Evolutionary conservation across 176 grass and related monocot genomes (phyloP).

Genomic region (Triticum urartu): DNA sequence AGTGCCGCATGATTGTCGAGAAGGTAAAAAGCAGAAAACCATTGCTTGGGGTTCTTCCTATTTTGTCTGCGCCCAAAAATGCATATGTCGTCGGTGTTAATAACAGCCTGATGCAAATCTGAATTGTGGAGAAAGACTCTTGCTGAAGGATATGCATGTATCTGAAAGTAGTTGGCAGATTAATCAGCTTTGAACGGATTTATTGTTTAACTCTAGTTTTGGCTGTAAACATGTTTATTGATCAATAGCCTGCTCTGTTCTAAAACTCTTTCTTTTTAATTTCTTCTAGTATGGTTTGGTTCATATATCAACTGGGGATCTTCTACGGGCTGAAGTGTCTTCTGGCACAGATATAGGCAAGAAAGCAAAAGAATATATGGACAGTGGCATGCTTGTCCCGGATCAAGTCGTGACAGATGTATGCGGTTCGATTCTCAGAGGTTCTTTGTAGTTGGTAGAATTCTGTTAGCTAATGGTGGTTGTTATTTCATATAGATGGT

Average conservation of each 20-base stretch:
- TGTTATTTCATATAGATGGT: slow-evolving; percentile 65
- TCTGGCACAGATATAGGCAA: slow-evolving; percentile 81
- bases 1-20: slow-evolving; percentile 61
- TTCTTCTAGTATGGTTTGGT: slow-evolving; percentile 77
- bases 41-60: not conserved
- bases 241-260: slow-evolving; percentile 16
- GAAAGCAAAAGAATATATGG: slow-evolving; percentile 90
- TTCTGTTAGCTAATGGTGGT: not conserved
- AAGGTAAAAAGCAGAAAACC: slow-evolving; percentile 29
- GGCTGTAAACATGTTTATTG: not conserved
- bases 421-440: slow-evolving; percentile 28
- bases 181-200: not conserved
- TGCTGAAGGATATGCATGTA: not conserved
- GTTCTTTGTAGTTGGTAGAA: not conserved
- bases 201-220: slow-evolving; percentile 17
- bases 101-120: not conserved
- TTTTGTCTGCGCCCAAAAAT: not conserved
- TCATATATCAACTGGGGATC: slow-evolving; percentile 98
- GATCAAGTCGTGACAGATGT: slow-evolving; percentile 95
- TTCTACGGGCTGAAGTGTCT: slow-evolving; percentile 83
- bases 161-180: not conserved
- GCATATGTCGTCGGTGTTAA: not conserved
- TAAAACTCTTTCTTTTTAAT: not conserved
- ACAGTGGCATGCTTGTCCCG: slow-evolving; percentile 84
- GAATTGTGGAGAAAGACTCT: not conserved